Conservation (phyloP, 202 grass and related monocot genomes). For the Carex arenaria region DNA sequence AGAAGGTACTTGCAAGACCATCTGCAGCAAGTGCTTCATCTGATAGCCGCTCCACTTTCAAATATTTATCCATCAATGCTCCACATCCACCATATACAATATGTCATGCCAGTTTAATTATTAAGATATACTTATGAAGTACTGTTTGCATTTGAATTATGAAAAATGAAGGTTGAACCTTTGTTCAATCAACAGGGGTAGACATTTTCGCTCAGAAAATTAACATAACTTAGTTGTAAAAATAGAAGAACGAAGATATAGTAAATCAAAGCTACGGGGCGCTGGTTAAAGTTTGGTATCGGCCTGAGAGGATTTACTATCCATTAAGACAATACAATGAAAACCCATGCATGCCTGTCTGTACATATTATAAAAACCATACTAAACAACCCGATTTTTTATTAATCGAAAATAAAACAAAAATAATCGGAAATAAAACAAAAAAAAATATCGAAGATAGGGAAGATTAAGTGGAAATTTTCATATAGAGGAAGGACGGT, state of each 20-base stretch:
- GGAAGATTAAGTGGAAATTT: no score
- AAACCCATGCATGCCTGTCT: not conserved
- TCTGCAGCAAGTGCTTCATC: no score
- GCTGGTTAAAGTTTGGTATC: not conserved
- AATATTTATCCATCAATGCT: no score
- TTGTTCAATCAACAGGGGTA: not conserved
- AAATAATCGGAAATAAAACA: no score
- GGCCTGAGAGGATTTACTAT: not conserved
- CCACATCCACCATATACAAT: no score
- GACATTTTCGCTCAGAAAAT: not conserved
- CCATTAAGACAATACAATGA: not conserved
- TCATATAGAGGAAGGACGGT: no score
- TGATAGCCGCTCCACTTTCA: no score
- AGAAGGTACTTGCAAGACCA: no score
- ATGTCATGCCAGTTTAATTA: no score
- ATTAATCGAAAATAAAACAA: no score
- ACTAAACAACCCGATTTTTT: no score
- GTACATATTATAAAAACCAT: not conserved
- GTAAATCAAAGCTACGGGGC: not conserved
- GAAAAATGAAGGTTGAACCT: not conserved
- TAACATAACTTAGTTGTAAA: not conserved
- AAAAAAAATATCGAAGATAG: no score
- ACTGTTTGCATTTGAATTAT: not conserved
- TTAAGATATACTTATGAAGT: not conserved
- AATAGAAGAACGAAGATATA: not conserved